These are phyloP conservation scores for Cantharellus cinnabarinus DNA, from an alignment of 768 basidiomycete genomes.

Conservation along the genomic window DNA sequence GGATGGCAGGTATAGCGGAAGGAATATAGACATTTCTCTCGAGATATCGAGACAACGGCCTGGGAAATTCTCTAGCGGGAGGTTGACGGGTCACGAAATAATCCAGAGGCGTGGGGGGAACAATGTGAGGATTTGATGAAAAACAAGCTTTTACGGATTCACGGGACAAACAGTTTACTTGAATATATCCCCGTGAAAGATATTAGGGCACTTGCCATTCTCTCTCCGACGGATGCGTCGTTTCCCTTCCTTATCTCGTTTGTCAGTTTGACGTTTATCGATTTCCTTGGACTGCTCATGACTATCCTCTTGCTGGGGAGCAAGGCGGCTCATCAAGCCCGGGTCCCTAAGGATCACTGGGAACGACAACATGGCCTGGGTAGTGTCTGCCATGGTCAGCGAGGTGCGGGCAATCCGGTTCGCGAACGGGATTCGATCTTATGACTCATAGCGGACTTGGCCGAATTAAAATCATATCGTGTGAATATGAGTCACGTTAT, in stretches of 20 bases:
- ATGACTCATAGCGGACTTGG: no score
- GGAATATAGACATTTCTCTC: constrained; percentile 39
- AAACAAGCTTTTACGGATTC: constrained; percentile 33
- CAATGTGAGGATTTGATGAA: constrained; percentile 49
- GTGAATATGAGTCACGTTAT: no score
- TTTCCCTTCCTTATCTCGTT: constrained; percentile 48
- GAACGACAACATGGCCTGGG: constrained; percentile 41
- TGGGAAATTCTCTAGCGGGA: constrained; percentile 43
- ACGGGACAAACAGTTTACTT: not conserved
- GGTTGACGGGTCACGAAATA: constrained; percentile 25
- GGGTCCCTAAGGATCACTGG: constrained; percentile 47
- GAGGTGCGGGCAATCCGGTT: no score
- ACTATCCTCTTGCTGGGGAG: constrained; percentile 2
- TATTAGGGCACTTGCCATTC: constrained; percentile 34
- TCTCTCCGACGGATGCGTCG: constrained; percentile 58
- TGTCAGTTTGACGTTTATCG: constrained; percentile 26
- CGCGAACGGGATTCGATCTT: no score
- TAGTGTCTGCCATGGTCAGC: not conserved
- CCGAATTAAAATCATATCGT: no score
- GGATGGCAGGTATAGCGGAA: constrained; percentile 19
- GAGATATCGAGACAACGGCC: constrained; percentile 51
- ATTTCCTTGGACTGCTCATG: constrained; percentile 5
- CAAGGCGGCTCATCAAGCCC: constrained; percentile 12
- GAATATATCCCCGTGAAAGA: not conserved
- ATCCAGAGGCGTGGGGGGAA: constrained; percentile 39